phyloP scores from a whole-genome alignment of 495 filamentous ascomycete genomes.

The Copromyces sp. region DNA sequence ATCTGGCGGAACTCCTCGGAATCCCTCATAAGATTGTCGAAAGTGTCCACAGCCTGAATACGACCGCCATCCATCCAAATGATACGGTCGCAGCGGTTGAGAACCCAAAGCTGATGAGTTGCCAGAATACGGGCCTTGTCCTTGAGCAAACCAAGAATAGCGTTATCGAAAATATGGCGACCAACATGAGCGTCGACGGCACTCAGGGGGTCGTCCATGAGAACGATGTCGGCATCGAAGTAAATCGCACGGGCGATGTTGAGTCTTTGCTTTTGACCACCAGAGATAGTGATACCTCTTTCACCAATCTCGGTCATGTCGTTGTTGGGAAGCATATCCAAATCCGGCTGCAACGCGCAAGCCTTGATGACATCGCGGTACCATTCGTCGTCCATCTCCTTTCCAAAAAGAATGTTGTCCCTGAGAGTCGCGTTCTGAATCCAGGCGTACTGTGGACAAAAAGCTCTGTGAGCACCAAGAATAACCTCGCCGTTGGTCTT shows the following conservation, averaged over 20 bases:
- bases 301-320: conserved; percentile 72
- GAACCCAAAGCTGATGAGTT: conserved; percentile 89
- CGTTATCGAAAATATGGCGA: conserved; percentile 90
- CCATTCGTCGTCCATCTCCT: conserved; percentile 57
- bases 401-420: conserved; percentile 88
- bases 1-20: conserved; percentile 66
- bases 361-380: conserved; percentile 47
- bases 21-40: conserved; percentile 69
- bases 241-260: conserved; percentile 83
- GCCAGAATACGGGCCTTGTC: conserved; percentile 85
- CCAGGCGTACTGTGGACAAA: conserved; percentile 96
- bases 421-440: conserved; percentile 84
- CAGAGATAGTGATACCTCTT: conserved; percentile 70
- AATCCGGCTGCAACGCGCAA: conserved; percentile 60
- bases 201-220: conserved; percentile 78
- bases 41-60: conserved; percentile 78
- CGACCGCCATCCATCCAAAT: conserved; percentile 82
- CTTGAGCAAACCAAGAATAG: conserved; percentile 79
- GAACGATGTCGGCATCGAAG: conserved; percentile 67
- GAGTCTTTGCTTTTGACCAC: conserved; percentile 74
- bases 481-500: conserved; percentile 61
- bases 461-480: conserved; percentile 69
- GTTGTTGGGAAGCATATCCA: conserved; percentile 65
- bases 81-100: conserved; percentile 81
- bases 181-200: conserved; percentile 85